Percentiles rank a stretch among this genome's conserved stretches.
These are phyloP conservation scores for Chlorella variabilis DNA, from an alignment of 163 green algal genomes.

Conservation along the genomic window DNA sequence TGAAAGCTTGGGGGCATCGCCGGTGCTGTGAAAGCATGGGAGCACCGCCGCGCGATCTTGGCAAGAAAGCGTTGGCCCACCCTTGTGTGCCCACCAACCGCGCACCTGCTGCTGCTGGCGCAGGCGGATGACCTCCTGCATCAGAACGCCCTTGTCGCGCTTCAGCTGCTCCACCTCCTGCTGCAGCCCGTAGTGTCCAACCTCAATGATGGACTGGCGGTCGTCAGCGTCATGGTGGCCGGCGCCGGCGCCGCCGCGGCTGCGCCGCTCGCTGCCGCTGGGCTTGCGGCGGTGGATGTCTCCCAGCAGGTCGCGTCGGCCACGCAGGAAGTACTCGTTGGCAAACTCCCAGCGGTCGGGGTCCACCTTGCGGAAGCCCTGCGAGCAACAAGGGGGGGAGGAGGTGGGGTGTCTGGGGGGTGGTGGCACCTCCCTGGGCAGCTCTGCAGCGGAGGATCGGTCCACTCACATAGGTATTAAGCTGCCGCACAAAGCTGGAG, in stretches of 20 bases:
- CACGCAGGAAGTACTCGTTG: conserved; percentile 92
- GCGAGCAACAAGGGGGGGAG: too few relatives aligned
- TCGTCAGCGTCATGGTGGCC: conserved; percentile 7
- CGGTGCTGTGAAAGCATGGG: too few relatives aligned
- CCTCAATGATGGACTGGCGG: conserved; percentile 41
- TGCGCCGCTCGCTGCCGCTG: conserved; percentile 3
- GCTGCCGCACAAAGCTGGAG: conserved; percentile 96
- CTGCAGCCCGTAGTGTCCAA: conserved; percentile 73
- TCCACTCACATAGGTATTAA: conserved; percentile 98
- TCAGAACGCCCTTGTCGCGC: conserved; percentile 90
- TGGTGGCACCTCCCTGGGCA: too few relatives aligned
- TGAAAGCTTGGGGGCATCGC: too few relatives aligned
- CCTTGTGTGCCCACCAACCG: too few relatives aligned
- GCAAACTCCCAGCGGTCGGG: conserved; percentile 98
- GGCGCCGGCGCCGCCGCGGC: not conserved
- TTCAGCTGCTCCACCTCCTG: conserved; percentile 92
- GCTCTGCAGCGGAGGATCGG: too few relatives aligned
- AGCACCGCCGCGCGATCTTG: too few relatives aligned
- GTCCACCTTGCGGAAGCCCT: conserved; percentile 98
- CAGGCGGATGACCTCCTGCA: conserved; percentile 90
- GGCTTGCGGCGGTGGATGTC: conserved; percentile 89
- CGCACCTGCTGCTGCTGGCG: conserved; percentile 82
- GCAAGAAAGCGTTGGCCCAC: too few relatives aligned
- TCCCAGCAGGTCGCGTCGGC: conserved; percentile 81
- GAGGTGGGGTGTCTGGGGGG: too few relatives aligned